phyloP scores from a whole-genome alignment of 306 rosid species.

The Gastrolobium bilobum region DNA sequence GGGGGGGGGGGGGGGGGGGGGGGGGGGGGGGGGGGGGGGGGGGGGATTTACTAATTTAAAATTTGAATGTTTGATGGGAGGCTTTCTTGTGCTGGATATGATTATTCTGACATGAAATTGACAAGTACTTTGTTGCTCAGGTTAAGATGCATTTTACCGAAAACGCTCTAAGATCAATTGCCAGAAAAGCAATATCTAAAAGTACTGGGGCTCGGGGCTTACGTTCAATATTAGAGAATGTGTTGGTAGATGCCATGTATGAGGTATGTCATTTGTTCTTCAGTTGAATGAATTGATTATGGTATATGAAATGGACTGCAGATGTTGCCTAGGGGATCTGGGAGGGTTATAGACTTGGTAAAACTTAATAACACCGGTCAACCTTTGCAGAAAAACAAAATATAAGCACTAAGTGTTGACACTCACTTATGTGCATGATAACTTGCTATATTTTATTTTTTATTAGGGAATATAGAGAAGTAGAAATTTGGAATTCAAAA shows the following conservation, averaged over 20 bases:
- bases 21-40: slow-evolving; percentile 24
- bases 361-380: too few relatives aligned
- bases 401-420: too few relatives aligned
- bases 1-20: slow-evolving; percentile 18
- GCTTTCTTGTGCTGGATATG: slow-evolving; percentile 32
- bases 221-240: slow-evolving; percentile 79
- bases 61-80: slow-evolving; percentile 1
- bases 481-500: background rate
- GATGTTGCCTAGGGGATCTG: too few relatives aligned
- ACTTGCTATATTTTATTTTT: too few relatives aligned
- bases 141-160: slow-evolving; percentile 85
- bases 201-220: slow-evolving; percentile 94
- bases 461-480: slow-evolving; percentile 5
- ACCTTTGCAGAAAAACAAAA: too few relatives aligned
- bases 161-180: slow-evolving; percentile 73
- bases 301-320: background rate
- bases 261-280: slow-evolving; percentile 69
- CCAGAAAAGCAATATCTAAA: slow-evolving; percentile 86
- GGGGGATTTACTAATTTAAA: slow-evolving; percentile 34
- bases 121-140: slow-evolving; percentile 56
- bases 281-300: slow-evolving; percentile 12
- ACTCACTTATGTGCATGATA: too few relatives aligned
- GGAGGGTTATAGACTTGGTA: too few relatives aligned
- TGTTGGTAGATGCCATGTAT: slow-evolving; percentile 95
- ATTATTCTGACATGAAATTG: slow-evolving; percentile 37